Percentiles rank a stretch among this genome's conserved stretches.
Evolutionary conservation across 495 filamentous ascomycete genomes (phyloP).

Genomic region (Pyrenula aspistea): DNA sequence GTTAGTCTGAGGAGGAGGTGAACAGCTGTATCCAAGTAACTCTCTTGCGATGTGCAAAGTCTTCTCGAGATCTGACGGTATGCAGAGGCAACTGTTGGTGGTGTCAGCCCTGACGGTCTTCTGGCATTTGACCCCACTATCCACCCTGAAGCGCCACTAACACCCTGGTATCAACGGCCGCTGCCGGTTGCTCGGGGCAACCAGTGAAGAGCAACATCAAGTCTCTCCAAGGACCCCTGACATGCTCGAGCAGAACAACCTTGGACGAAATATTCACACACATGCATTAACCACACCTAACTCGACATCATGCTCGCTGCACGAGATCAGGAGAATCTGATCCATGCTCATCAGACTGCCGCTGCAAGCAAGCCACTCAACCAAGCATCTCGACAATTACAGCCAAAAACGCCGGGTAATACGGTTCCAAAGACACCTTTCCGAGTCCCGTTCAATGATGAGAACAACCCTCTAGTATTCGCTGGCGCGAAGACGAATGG

Average conservation of each 20-base stretch:
- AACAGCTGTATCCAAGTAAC: no score
- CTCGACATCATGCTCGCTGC: slow-evolving; percentile 57
- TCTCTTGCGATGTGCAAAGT: neutral
- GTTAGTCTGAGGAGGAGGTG: no score
- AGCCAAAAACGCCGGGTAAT: slow-evolving; percentile 68
- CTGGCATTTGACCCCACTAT: neutral
- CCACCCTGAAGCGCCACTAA: neutral
- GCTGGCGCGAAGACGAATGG: slow-evolving; percentile 44
- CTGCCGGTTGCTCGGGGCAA: neutral
- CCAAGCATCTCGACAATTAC: slow-evolving; percentile 45
- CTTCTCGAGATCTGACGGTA: neutral
- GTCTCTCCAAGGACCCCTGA: neutral
- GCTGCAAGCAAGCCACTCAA: slow-evolving; percentile 73
- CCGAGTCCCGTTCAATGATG: slow-evolving; percentile 74
- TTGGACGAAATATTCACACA: no score
- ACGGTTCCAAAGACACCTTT: slow-evolving; percentile 74
- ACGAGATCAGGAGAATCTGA: slow-evolving; percentile 83
- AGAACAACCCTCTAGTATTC: slow-evolving; percentile 59
- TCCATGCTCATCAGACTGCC: slow-evolving; percentile 59
- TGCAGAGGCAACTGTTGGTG: neutral
- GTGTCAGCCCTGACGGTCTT: neutral
- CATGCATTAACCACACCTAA: no score
- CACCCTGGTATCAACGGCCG: neutral
- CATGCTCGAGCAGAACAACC: no score
- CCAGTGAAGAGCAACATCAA: neutral